Percentiles rank a stretch among this genome's conserved stretches.
Evolutionary conservation across 257 asterid genomes (phyloP).

Genomic region (Lycium ferocissimum): DNA sequence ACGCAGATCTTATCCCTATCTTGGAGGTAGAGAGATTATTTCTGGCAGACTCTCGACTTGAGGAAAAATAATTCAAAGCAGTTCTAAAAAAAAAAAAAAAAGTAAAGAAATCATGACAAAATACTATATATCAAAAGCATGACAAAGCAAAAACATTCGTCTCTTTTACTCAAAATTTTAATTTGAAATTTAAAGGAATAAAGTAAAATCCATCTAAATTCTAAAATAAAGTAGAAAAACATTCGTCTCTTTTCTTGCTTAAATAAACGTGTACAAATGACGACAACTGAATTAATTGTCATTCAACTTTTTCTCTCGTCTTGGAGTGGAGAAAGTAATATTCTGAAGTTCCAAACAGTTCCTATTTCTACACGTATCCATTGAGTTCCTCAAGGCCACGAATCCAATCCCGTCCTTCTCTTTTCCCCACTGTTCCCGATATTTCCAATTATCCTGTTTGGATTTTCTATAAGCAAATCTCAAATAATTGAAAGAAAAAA

Average conservation of each 20-base stretch:
- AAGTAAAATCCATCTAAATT: background rate
- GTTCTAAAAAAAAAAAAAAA: too few relatives aligned
- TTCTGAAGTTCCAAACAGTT: slow-evolving; percentile 2
- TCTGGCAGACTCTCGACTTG: too few relatives aligned
- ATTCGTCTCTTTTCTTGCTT: background rate
- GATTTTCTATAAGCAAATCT: background rate
- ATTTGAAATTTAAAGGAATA: too few relatives aligned
- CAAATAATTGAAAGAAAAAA: background rate
- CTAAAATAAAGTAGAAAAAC: background rate
- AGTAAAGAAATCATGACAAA: too few relatives aligned
- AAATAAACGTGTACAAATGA: background rate
- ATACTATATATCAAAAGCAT: too few relatives aligned
- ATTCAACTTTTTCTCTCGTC: background rate
- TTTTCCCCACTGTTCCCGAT: background rate
- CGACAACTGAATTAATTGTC: background rate
- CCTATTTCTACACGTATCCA: background rate
- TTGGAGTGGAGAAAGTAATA: background rate
- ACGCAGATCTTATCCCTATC: too few relatives aligned
- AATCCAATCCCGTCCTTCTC: background rate
- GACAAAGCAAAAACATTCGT: too few relatives aligned
- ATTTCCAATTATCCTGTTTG: background rate
- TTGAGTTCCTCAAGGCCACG: background rate
- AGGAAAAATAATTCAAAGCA: too few relatives aligned
- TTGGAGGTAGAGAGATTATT: too few relatives aligned
- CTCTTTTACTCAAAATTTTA: too few relatives aligned